phyloP scores from a whole-genome alignment of 495 filamentous ascomycete species.

The Astrocystis sublimbata region DNA sequence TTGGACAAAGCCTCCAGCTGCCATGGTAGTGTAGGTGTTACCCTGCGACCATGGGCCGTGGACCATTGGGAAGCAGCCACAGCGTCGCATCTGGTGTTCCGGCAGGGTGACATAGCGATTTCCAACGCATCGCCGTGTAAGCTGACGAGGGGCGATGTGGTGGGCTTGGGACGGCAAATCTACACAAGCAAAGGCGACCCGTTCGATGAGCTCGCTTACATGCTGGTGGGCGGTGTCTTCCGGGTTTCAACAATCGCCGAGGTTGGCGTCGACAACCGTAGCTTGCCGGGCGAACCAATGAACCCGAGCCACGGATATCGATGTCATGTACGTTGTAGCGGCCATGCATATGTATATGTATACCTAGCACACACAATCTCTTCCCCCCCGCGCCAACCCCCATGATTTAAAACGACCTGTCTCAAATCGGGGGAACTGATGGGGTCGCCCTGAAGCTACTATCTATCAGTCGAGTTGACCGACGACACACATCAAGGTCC shows the following conservation, averaged over 20 bases:
- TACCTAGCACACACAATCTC: neutral
- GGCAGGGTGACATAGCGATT: slow-evolving; percentile 30
- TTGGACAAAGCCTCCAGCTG: neutral
- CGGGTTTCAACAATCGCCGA: slow-evolving; percentile 22
- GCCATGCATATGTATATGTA: slow-evolving; percentile 1
- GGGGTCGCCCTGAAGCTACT: neutral
- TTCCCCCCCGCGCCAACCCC: slow-evolving; percentile 6
- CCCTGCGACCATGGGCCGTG: slow-evolving; percentile 27
- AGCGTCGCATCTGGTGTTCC: slow-evolving; percentile 34
- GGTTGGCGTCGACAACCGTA: slow-evolving; percentile 17
- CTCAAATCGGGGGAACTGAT: slow-evolving; percentile 10
- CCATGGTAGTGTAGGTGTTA: slow-evolving; percentile 1
- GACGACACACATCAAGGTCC: slow-evolving; percentile 12
- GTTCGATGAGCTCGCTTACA: slow-evolving; percentile 16
- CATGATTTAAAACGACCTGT: slow-evolving; percentile 9
- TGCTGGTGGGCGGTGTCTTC: slow-evolving; percentile 18
- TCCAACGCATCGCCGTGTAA: slow-evolving; percentile 30
- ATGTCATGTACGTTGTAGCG: slow-evolving; percentile 19
- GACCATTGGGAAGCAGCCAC: slow-evolving; percentile 35
- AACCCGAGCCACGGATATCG: slow-evolving; percentile 35
- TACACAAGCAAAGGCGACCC: slow-evolving; percentile 5
- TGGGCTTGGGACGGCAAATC: slow-evolving; percentile 11
- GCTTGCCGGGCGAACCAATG: slow-evolving; percentile 31
- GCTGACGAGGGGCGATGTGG: slow-evolving; percentile 26
- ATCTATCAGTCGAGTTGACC: slow-evolving; percentile 9